A percentile compares a stretch with the other conserved stretches of the same genome.
Evolutionary conservation across 306 rosid genomes (phyloP).

Genomic region (Spatholobus suberectus): DNA sequence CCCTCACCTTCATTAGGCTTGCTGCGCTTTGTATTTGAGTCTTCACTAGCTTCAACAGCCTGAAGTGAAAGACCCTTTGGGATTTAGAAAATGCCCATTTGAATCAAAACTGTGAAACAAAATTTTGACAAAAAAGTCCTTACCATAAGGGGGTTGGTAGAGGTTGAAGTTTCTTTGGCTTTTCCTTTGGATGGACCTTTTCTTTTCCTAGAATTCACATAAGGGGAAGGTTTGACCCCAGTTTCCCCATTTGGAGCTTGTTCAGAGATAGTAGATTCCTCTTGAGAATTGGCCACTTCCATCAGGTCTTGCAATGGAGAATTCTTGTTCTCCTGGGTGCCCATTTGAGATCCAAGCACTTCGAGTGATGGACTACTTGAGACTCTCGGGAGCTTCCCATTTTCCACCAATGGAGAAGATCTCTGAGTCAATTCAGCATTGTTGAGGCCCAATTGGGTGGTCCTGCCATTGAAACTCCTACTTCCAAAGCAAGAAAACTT

Average conservation of each 20-base stretch:
- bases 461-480: slow-evolving; percentile 75
- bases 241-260: slow-evolving; percentile 52
- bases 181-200: slow-evolving; percentile 73
- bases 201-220: slow-evolving; percentile 73
- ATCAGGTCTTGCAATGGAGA: slow-evolving; percentile 48
- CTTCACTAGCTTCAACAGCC: slow-evolving; percentile 59
- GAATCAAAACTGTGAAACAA: slow-evolving; percentile 22
- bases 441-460: slow-evolving; percentile 44
- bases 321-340: slow-evolving; percentile 41
- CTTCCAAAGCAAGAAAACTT: slow-evolving; percentile 94
- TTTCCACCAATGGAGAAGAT: slow-evolving; percentile 47
- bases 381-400: slow-evolving; percentile 62
- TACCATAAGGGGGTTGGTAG: slow-evolving; percentile 56
- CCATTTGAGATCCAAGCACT: slow-evolving; percentile 64
- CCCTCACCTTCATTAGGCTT: slow-evolving; percentile 62
- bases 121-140: not conserved
- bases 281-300: slow-evolving; percentile 63
- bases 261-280: slow-evolving; percentile 75
- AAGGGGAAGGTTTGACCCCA: slow-evolving; percentile 47
- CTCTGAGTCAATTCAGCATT: slow-evolving; percentile 52
- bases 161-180: slow-evolving; percentile 57
- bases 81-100: slow-evolving; percentile 3
- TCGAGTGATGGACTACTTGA: slow-evolving; percentile 83
- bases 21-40: slow-evolving; percentile 62
- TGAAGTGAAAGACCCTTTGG: slow-evolving; percentile 35